These are phyloP conservation scores for Geranomyces variabilis DNA, from an alignment of 192 early-diverging fungal species.

Conservation along the genomic window DNA sequence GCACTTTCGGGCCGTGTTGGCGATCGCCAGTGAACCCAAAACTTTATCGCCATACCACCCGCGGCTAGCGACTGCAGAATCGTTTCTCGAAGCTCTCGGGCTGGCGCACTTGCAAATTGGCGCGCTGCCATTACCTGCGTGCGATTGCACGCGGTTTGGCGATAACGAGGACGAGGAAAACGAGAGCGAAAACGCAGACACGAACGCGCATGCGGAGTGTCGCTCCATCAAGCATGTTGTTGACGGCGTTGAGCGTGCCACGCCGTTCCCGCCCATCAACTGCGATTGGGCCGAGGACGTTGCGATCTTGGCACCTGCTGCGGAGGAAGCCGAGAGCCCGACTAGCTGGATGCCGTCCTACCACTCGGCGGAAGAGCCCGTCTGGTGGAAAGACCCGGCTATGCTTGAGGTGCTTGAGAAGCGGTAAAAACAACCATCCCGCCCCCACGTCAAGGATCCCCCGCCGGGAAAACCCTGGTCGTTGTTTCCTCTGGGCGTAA, in stretches of 20 bases:
- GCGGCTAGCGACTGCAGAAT: background rate
- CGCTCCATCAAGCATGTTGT: slow-evolving; percentile 17
- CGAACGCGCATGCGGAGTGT: background rate
- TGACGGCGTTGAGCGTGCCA: slow-evolving; percentile 4
- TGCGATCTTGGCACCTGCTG: background rate
- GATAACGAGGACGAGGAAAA: background rate
- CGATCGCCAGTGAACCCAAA: slow-evolving; percentile 6
- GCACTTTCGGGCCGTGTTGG: slow-evolving; percentile 14
- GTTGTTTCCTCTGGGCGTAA: no score
- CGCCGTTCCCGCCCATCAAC: background rate
- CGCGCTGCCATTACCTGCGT: background rate
- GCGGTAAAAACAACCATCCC: no score
- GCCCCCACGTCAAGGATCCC: no score
- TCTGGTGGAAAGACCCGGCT: slow-evolving; percentile 1
- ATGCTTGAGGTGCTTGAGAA: no score
- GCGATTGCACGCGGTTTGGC: slow-evolving; percentile 14
- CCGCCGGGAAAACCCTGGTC: no score
- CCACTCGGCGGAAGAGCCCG: background rate
- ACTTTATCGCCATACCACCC: background rate
- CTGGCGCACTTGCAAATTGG: slow-evolving; percentile 10
- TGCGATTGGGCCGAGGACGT: background rate
- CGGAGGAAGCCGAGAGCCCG: background rate
- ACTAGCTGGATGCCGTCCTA: background rate
- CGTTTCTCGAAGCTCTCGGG: slow-evolving; percentile 11
- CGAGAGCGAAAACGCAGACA: background rate